Percentiles rank a stretch among this genome's conserved stretches.
Evolutionary conservation across 2,329 filamentous ascomycete genomes (phyloP).

Genomic region (Tolypocladium endophyticum): DNA sequence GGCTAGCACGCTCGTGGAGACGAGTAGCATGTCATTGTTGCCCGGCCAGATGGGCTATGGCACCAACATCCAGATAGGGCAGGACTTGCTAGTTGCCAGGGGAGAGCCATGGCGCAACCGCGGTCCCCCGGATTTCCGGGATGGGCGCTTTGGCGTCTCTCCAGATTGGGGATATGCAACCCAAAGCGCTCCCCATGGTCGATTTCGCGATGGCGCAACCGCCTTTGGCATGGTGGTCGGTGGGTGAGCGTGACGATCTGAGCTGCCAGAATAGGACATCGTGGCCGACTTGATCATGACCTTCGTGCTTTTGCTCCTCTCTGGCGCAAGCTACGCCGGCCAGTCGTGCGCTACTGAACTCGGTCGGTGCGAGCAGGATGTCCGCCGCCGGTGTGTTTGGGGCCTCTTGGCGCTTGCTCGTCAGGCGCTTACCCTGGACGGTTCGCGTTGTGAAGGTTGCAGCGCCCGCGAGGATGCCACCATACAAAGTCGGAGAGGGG

Average conservation of each 20-base stretch:
- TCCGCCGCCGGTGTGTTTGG: background rate
- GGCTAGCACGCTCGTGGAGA: background rate
- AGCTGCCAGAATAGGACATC: background rate
- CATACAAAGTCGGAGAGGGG: background rate
- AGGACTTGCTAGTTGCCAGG: background rate
- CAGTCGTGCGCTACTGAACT: background rate
- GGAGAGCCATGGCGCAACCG: background rate
- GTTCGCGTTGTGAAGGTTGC: background rate
- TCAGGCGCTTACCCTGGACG: background rate
- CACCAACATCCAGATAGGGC: background rate
- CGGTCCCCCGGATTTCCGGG: background rate
- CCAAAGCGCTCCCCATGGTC: background rate
- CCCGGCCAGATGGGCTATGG: background rate
- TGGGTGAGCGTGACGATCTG: background rate
- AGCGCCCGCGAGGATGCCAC: background rate
- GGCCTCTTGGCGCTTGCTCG: background rate
- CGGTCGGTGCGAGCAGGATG: background rate
- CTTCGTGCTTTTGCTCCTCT: background rate
- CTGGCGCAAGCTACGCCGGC: background rate
- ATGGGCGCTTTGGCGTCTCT: background rate
- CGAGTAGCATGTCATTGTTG: background rate
- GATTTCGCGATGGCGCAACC: background rate
- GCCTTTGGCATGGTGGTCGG: background rate
- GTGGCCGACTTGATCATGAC: background rate
- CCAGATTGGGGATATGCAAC: background rate